Evolutionary conservation across 176 grass and related monocot genomes (phyloP).

Genomic region (Aegilops longissima): DNA sequence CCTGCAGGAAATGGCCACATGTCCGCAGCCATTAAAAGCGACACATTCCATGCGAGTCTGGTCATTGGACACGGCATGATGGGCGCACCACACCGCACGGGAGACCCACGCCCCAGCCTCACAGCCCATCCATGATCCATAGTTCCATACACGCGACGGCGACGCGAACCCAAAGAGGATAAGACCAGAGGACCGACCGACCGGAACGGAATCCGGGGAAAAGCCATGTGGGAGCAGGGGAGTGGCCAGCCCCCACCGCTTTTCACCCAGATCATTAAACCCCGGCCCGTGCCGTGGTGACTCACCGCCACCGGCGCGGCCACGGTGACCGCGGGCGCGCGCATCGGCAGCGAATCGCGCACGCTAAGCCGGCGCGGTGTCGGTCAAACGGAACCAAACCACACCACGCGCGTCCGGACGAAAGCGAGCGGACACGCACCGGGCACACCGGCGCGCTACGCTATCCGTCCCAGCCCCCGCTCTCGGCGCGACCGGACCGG

Average conservation of each 20-base stretch:
- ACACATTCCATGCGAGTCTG: background rate
- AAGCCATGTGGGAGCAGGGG: background rate
- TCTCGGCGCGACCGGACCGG: background rate
- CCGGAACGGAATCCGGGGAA: slow-evolving; percentile 8
- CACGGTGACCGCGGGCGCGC: too few species aligned
- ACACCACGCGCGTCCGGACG: background rate
- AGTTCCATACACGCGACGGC: background rate
- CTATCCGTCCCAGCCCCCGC: background rate
- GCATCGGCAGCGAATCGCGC: too few species aligned
- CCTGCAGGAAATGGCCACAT: background rate
- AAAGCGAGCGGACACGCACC: background rate
- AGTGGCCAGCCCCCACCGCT: background rate
- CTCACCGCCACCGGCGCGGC: too few species aligned
- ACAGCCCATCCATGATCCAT: background rate
- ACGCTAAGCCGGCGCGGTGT: background rate
- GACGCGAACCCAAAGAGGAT: slow-evolving; percentile 6
- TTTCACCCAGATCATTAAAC: too few species aligned
- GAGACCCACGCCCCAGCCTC: background rate
- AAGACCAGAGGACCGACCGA: slow-evolving; percentile 11
- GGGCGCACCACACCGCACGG: background rate
- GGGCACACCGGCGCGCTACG: background rate
- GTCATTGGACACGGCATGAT: background rate
- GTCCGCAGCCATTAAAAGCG: background rate
- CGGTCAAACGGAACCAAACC: slow-evolving; percentile 13
- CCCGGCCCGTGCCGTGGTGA: too few species aligned